These are phyloP conservation scores for Cryptococcus neoformans DNA, from an alignment of 1,284 basidiomycete species.

Conservation along the genomic window DNA sequence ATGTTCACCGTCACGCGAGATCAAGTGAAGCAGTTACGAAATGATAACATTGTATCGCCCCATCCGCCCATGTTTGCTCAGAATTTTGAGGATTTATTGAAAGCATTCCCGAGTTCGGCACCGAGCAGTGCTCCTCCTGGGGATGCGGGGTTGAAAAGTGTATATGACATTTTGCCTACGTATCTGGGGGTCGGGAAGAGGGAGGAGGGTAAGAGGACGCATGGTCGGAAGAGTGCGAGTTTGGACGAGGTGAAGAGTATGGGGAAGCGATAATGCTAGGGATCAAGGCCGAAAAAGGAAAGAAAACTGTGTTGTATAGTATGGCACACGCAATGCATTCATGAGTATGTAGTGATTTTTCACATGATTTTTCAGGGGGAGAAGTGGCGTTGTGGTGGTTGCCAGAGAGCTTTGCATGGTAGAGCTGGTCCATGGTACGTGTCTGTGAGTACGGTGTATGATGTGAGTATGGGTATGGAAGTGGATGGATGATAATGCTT, in stretches of 20 bases:
- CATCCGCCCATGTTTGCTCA: constrained; percentile 43
- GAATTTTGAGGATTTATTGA: constrained; percentile 54
- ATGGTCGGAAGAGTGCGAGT: constrained; percentile 24
- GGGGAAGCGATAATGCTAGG: background rate
- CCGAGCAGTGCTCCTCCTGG: constrained; percentile 27
- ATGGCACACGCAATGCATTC: too few relatives aligned
- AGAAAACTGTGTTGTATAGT: too few relatives aligned
- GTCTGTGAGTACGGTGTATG: constrained; percentile 3
- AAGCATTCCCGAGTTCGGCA: constrained; percentile 40
- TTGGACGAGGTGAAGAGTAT: constrained; percentile 13
- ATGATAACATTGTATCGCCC: constrained; percentile 58
- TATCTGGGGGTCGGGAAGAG: constrained; percentile 51
- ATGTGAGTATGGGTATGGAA: too few relatives aligned
- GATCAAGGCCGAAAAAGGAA: too few relatives aligned
- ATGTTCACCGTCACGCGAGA: constrained; percentile 64
- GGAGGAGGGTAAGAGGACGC: constrained; percentile 40
- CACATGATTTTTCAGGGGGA: too few relatives aligned
- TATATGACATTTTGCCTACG: constrained; percentile 58
- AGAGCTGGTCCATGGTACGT: constrained; percentile 16
- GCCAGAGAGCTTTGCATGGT: constrained; percentile 12
- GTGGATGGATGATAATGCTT: background rate
- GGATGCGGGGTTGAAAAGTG: constrained; percentile 51
- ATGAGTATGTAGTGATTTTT: too few relatives aligned
- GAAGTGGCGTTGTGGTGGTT: too few relatives aligned
- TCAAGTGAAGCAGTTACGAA: constrained; percentile 62